Conservation (phyloP, 768 basidiomycete species). For the Auriscalpium vulgare region DNA sequence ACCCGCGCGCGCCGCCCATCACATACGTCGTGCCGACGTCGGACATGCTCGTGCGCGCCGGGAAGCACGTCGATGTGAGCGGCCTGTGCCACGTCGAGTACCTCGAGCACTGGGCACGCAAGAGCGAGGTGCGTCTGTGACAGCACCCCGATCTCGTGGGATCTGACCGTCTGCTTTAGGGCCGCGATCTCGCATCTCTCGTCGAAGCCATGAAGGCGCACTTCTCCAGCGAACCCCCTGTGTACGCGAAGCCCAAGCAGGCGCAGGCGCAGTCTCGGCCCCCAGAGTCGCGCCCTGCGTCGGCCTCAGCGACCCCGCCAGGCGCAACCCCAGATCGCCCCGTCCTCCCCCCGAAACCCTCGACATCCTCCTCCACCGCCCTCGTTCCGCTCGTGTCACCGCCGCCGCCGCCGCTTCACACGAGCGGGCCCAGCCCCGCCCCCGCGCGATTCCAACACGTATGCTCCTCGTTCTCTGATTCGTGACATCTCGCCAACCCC, state of each 20-base stretch:
- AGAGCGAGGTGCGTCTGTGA: conserved; percentile 61
- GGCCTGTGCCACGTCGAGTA: conserved; percentile 68
- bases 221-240: conserved; percentile 82
- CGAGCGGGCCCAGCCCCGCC: conserved; percentile 4
- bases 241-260: conserved; percentile 73
- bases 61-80: conserved; percentile 71
- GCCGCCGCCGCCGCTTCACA: conserved; percentile 4
- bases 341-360: neutral
- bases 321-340: conserved; percentile 7
- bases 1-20: conserved; percentile 77
- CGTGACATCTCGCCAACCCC: conserved; percentile 6
- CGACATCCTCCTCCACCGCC: neutral
- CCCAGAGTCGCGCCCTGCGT: conserved; percentile 12
- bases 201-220: conserved; percentile 70
- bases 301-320: conserved; percentile 11
- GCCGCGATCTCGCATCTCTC: conserved; percentile 66
- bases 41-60: conserved; percentile 81
- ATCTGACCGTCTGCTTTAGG: conserved; percentile 35
- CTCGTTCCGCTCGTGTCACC: too few relatives aligned
- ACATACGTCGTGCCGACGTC: conserved; percentile 87
- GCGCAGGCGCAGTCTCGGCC: conserved; percentile 15
- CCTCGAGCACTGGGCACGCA: conserved; percentile 68
- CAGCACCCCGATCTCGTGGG: conserved; percentile 13
- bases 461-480: conserved; percentile 11
- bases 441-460: conserved; percentile 5